A percentile compares a stretch with the other conserved stretches of the same genome.
phyloP scores from a whole-genome alignment of 257 asterid genomes.

The Salvia hispanica region DNA sequence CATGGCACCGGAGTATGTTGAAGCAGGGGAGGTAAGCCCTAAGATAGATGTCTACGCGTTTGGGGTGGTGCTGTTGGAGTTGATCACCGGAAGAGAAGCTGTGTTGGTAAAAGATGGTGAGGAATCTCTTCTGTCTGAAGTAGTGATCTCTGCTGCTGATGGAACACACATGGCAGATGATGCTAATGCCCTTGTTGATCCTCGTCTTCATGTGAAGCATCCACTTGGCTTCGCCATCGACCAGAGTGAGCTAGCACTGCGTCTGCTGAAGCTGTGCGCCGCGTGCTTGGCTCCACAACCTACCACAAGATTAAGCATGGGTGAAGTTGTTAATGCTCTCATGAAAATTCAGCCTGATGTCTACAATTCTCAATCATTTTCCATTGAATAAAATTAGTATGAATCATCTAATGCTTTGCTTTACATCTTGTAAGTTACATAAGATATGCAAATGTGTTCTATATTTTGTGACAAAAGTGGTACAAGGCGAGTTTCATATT shows the following conservation, averaged over 20 bases:
- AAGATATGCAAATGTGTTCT: no score
- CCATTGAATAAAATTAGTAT: conserved; percentile 24
- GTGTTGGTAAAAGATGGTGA: conserved; percentile 37
- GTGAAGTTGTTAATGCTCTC: conserved; percentile 49
- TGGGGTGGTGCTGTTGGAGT: conserved; percentile 63
- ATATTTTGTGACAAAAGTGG: no score
- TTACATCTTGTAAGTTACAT: no score
- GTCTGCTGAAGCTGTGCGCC: conserved; percentile 46
- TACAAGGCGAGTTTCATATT: no score
- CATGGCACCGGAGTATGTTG: conserved; percentile 60
- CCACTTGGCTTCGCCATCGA: conserved; percentile 65
- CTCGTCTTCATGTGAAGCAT: conserved; percentile 55
- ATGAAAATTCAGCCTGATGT: conserved; percentile 59
- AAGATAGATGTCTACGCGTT: conserved; percentile 66
- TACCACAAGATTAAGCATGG: conserved; percentile 49
- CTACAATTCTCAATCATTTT: conserved; percentile 35
- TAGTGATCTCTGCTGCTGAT: conserved; percentile 31
- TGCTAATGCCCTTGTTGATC: conserved; percentile 43
- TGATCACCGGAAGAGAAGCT: conserved; percentile 64
- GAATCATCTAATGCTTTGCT: not conserved
- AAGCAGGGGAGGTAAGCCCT: conserved; percentile 43
- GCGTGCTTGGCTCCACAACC: conserved; percentile 59
- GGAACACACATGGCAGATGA: conserved; percentile 26
- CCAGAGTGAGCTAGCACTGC: conserved; percentile 48
- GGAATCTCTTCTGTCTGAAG: conserved; percentile 46